Evolutionary conservation across 208 protist species (phyloP).

Genomic region (Trypanosoma theileri): DNA sequence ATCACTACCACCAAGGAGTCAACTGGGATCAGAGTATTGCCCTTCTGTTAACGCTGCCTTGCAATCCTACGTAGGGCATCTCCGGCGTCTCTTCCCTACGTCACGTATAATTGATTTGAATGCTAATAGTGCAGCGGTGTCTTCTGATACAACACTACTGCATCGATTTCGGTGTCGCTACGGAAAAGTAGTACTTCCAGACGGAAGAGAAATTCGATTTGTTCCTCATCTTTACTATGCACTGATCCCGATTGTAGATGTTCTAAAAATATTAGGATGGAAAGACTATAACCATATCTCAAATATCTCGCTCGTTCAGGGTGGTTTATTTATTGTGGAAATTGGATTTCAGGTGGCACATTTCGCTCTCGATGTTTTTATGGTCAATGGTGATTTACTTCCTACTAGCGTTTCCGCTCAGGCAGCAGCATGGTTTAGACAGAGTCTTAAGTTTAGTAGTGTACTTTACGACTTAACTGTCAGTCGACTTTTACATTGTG

Average conservation of each 20-base stretch:
- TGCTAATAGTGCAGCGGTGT: slow-evolving; percentile 48
- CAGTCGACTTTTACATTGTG: slow-evolving; percentile 30
- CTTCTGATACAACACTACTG: slow-evolving; percentile 64
- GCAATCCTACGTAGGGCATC: slow-evolving; percentile 62
- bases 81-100: slow-evolving; percentile 57
- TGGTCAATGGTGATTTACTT: slow-evolving; percentile 62
- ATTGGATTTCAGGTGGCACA: slow-evolving; percentile 86
- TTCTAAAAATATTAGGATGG: slow-evolving; percentile 8
- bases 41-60: slow-evolving; percentile 50
- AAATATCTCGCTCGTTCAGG: slow-evolving; percentile 39
- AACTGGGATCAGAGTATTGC: slow-evolving; percentile 24
- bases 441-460: slow-evolving; percentile 69
- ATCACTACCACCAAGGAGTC: slow-evolving; percentile 36
- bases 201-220: slow-evolving; percentile 25
- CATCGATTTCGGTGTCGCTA: slow-evolving; percentile 81
- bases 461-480: slow-evolving; percentile 81
- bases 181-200: slow-evolving; percentile 66
- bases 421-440: slow-evolving; percentile 70
- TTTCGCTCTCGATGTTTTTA: slow-evolving; percentile 87
- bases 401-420: slow-evolving; percentile 50
- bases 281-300: slow-evolving; percentile 17
- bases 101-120: slow-evolving; percentile 77
- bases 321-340: slow-evolving; percentile 79
- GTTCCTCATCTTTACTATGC: slow-evolving; percentile 27
- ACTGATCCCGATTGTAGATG: slow-evolving; percentile 29